A percentile compares a stretch with the other conserved stretches of the same genome.
Evolutionary conservation across 208 protist species (phyloP).

Genomic region (Acanthamoeba quina): DNA sequence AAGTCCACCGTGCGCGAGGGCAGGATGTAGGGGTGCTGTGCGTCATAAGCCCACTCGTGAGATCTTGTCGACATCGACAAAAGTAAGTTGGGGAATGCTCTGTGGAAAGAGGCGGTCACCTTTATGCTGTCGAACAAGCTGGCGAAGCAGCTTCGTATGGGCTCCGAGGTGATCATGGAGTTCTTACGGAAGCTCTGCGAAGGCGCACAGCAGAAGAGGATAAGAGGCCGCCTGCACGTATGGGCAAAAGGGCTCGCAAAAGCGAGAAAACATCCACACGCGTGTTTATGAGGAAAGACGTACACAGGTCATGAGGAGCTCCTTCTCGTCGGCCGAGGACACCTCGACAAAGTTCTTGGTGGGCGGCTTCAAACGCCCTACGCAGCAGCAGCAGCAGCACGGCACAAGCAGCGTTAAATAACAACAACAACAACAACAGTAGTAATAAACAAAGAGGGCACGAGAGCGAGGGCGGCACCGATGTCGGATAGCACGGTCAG

Average conservation of each 20-base stretch:
- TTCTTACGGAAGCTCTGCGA: neutral
- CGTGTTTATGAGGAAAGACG: neutral
- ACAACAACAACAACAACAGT: neutral
- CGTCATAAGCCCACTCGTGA: neutral
- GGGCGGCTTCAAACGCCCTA: slow-evolving; percentile 41
- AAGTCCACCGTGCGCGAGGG: neutral
- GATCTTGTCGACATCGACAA: neutral
- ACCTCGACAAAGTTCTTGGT: slow-evolving; percentile 44
- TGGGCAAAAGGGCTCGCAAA: neutral
- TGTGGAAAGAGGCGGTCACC: neutral
- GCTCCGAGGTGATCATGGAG: slow-evolving; percentile 2
- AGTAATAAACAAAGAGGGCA: neutral
- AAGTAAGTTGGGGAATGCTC: no score
- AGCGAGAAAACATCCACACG: neutral
- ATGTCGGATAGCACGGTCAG: neutral
- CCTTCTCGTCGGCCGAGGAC: neutral
- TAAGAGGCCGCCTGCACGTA: neutral
- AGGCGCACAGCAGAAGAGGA: neutral
- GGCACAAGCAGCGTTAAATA: neutral
- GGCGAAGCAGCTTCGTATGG: neutral
- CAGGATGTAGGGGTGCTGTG: slow-evolving; percentile 54
- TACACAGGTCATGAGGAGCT: slow-evolving; percentile 51
- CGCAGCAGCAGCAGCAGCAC: neutral
- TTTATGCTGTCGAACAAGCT: neutral
- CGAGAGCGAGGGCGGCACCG: neutral